phyloP scores from a whole-genome alignment of 129 eudicot genomes.

The Flaveria sonorensis region DNA sequence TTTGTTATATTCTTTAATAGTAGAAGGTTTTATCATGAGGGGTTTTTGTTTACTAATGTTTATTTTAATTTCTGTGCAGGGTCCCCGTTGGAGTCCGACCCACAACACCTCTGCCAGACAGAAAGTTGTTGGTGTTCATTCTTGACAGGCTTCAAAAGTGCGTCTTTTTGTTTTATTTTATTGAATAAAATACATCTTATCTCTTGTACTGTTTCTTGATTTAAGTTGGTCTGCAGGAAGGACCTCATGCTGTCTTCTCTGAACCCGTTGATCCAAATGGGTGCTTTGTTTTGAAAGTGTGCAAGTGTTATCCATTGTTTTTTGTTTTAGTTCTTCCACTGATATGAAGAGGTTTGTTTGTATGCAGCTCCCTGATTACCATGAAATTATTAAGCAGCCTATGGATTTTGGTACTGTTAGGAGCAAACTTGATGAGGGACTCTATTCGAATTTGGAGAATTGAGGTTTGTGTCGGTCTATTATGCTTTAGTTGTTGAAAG shows the following conservation, averaged over 20 bases:
- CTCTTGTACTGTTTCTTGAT: constrained; percentile 29
- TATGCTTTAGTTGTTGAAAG: constrained; percentile 6
- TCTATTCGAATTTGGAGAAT: constrained; percentile 65
- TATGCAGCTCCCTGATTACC: constrained; percentile 91
- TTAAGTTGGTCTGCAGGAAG: constrained; percentile 62
- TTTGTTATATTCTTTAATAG: constrained; percentile 34
- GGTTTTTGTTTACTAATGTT: constrained; percentile 16
- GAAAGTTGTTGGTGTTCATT: constrained; percentile 83
- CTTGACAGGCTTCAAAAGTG: constrained; percentile 98
- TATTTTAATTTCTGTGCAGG: constrained; percentile 58
- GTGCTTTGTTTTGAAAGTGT: constrained; percentile 38
- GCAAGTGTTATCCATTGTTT: not conserved
- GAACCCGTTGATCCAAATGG: constrained; percentile 93
- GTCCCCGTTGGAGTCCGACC: constrained; percentile 74
- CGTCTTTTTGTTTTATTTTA: constrained; percentile 35
- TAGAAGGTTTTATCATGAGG: constrained; percentile 18
- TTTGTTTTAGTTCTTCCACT: constrained; percentile 18
- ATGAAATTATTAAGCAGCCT: constrained; percentile 76
- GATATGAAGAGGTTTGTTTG: constrained; percentile 30
- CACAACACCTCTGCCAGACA: constrained; percentile 92
- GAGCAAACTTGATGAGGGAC: constrained; percentile 71
- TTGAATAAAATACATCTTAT: constrained; percentile 26
- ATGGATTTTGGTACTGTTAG: constrained; percentile 95
- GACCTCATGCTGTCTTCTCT: constrained; percentile 89
- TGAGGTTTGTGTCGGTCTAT: constrained; percentile 60